Percentiles rank a stretch among this genome's conserved stretches.
phyloP scores from a whole-genome alignment of 768 basidiomycete genomes.

The Sarcomyxa edulis region DNA sequence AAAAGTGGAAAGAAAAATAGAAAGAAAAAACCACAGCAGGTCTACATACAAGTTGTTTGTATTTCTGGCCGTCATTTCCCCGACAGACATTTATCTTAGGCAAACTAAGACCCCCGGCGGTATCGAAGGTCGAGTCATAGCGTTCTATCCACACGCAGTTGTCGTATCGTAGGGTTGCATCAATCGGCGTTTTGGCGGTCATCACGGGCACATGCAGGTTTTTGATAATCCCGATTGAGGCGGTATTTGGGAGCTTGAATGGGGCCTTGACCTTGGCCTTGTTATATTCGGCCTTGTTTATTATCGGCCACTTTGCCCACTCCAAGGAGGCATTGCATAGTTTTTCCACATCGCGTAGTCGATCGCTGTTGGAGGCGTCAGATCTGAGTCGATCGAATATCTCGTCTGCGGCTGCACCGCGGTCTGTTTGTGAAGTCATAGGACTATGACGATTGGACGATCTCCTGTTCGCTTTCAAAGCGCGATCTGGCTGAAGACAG shows the following conservation, averaged over 20 bases:
- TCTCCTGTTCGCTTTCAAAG: conserved; percentile 24
- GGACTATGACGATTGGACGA: conserved; percentile 39
- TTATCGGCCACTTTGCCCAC: conserved; percentile 66
- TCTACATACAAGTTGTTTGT: conserved; percentile 74
- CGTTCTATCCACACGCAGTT: conserved; percentile 62
- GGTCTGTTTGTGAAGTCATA: conserved; percentile 46
- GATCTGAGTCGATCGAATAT: conserved; percentile 51
- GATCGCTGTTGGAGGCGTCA: conserved; percentile 29
- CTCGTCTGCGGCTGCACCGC: conserved; percentile 57
- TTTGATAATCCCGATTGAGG: conserved; percentile 42
- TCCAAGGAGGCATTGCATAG: conserved; percentile 64
- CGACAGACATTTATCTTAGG: conserved; percentile 77
- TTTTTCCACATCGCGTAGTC: conserved; percentile 48
- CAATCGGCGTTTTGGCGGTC: conserved; percentile 67
- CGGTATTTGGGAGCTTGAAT: conserved; percentile 36
- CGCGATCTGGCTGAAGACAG: conserved; percentile 47
- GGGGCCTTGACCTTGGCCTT: conserved; percentile 15
- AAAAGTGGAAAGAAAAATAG: conserved; percentile 3
- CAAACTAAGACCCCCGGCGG: conserved; percentile 73
- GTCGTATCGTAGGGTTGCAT: conserved; percentile 63
- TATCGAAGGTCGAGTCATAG: conserved; percentile 54
- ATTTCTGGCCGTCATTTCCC: conserved; percentile 58
- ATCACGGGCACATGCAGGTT: conserved; percentile 75
- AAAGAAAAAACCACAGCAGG: neutral
- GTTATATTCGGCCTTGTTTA: conserved; percentile 19